Base-by-base conservation (phyloP, 225 moss, liverwort and hornwort species). In the Pseudoscleropodium purum region DNA sequence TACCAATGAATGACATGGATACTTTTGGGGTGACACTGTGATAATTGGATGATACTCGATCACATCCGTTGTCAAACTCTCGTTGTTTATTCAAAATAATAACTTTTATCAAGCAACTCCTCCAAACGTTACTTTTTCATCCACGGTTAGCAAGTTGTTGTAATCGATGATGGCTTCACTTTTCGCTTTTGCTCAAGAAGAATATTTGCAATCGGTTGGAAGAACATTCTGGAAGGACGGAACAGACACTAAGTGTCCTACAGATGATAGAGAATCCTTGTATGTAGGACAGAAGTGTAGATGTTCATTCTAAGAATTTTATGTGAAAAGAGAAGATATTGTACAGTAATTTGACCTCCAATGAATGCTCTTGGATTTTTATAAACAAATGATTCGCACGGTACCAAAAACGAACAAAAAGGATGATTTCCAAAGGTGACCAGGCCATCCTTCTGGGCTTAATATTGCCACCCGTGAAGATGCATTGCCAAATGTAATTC, bases 221-320 rank as follows among this genome's bases (percentile, higher is more conserved):
- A 76, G 51, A 18, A 43, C 30, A 57, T 47, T 30, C 18, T 18
- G 6, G 17, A 45, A 30, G 18, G 43, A 47, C 43, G 16, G 13
- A 6, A 3, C 4, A n/a, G 1, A 13, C n/a, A 24, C 26, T 2
- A 41, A 41, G 4, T 41, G 41, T 45, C 2, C 2, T 1, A 26
- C 41, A 16, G 15, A 27, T 27, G 41, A 15, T 39, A 15, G 14
- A 41, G 26, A 70, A 70, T 70, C 70, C 25, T 41, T 37, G 20
- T 20, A 5, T n/a, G n/a, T 24, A 39, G 13, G 1, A 24, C 24
- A 41, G 2, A 57, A 70, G 24, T 39, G 24, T 3, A 3, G 1
- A 72, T 72, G 8, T 24, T 41, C 26, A 39, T 72, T 25, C 27
- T 73, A 27, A 16, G 27, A 43, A 43, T 25, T 26, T 72, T 41